A percentile compares a stretch with the other conserved stretches of the same genome.
These are phyloP conservation scores for Physaria fendleri DNA, from an alignment of 345 rosid species.

Conservation along the genomic window DNA sequence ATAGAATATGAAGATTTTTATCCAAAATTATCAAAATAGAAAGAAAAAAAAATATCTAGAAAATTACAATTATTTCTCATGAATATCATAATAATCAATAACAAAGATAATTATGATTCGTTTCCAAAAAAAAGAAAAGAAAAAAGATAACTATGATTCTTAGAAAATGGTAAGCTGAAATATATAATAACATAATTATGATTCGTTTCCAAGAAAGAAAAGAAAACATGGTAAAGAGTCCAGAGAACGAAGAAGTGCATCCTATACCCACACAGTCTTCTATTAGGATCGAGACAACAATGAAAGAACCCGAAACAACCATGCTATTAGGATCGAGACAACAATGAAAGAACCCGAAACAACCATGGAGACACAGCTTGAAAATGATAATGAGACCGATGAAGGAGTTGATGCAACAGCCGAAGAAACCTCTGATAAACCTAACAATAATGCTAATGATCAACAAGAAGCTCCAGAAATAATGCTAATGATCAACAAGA, in stretches of 20 bases:
- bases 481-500: constrained; percentile 35
- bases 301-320: constrained; percentile 41
- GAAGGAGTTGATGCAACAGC: constrained; percentile 51
- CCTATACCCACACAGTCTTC: constrained; percentile 61
- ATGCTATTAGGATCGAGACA: constrained; percentile 43
- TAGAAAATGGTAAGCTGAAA: no score
- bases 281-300: constrained; percentile 40
- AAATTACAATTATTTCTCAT: no score
- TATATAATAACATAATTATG: no score
- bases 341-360: constrained; percentile 40
- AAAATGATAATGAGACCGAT: constrained; percentile 60
- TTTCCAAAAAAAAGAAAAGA: no score
- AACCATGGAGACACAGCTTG: constrained; percentile 36
- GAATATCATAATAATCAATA: no score
- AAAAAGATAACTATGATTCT: no score
- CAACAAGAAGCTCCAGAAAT: constrained; percentile 32
- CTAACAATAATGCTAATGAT: constrained; percentile 39
- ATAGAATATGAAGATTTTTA: no score
- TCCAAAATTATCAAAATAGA: no score
- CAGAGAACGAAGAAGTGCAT: constrained; percentile 50
- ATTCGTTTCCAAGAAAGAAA: no score
- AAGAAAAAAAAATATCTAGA: no score
- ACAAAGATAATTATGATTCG: no score
- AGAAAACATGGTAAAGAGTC: constrained; percentile 38
- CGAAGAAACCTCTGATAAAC: constrained; percentile 54